A percentile compares a stretch with the other conserved stretches of the same genome.
Evolutionary conservation across 2,329 filamentous ascomycete genomes (phyloP).

Genomic region (Fusarium algeriense): DNA sequence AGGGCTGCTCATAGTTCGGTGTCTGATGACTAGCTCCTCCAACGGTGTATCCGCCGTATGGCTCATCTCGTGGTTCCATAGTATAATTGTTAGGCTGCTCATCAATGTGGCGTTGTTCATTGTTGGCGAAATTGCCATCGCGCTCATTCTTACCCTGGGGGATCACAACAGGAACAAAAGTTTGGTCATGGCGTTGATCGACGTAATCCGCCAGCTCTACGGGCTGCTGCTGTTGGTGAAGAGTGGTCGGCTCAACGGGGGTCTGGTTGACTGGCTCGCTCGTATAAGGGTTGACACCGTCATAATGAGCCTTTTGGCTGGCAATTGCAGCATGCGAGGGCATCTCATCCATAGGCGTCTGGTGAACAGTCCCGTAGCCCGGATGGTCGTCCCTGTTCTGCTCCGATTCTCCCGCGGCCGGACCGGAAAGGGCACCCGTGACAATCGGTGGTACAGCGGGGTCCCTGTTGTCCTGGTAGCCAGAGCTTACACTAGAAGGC

Average conservation of each 20-base stretch:
- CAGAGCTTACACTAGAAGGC: conserved; percentile 85
- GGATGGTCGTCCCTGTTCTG: conserved; percentile 52
- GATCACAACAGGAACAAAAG: conserved; percentile 41
- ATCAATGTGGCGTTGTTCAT: conserved; percentile 14
- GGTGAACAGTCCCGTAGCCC: conserved; percentile 61
- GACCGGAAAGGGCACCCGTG: conserved; percentile 64
- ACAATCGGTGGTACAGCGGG: conserved; percentile 71
- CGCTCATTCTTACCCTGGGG: conserved; percentile 33
- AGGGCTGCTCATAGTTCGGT: conserved; percentile 20
- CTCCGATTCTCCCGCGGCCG: conserved; percentile 46
- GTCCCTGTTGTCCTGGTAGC: conserved; percentile 64
- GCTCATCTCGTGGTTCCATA: conserved; percentile 22
- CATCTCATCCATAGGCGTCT: conserved; percentile 61
- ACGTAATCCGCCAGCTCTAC: conserved; percentile 32
- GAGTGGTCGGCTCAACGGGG: conserved; percentile 13
- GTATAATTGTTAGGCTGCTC: conserved; percentile 19
- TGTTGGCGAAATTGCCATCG: conserved; percentile 9
- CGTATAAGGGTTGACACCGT: conserved; percentile 70
- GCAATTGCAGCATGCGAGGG: conserved; percentile 65
- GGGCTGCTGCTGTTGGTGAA: conserved; percentile 33
- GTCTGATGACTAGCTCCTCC: conserved; percentile 12
- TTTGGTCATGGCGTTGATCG: conserved; percentile 29
- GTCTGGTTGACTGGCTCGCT: conserved; percentile 56
- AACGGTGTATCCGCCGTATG: conserved; percentile 9
- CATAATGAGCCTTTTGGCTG: conserved; percentile 63